A percentile compares a stretch with the other conserved stretches of the same genome.
Conservation (phyloP, 768 basidiomycete species). For the Pisolithus marmoratus region DNA sequence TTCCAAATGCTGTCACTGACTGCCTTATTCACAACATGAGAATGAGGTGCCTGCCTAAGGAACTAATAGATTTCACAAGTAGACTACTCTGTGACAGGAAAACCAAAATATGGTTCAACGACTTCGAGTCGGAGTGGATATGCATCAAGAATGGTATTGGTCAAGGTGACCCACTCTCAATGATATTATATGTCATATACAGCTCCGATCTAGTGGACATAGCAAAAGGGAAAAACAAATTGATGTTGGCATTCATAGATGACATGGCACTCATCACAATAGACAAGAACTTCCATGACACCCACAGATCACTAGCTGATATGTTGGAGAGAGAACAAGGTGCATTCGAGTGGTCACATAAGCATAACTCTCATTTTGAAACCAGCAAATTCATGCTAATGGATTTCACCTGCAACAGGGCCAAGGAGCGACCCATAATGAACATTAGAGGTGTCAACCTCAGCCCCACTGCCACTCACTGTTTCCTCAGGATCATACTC, state of each 20-base stretch:
- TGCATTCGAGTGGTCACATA: background rate
- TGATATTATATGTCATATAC: background rate
- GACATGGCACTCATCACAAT: background rate
- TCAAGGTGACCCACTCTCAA: background rate
- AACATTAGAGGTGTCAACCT: background rate
- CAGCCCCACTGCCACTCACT: background rate
- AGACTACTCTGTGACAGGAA: background rate
- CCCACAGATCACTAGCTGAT: background rate
- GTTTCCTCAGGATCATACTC: constrained; percentile 1
- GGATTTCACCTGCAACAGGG: background rate
- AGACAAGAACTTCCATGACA: background rate
- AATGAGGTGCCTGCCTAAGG: background rate
- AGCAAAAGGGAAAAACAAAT: background rate
- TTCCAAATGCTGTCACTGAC: constrained; percentile 32
- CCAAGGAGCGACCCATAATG: background rate
- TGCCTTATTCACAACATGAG: constrained; percentile 28
- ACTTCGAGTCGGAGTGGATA: background rate
- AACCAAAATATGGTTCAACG: background rate
- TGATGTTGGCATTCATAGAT: background rate
- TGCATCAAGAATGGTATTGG: background rate
- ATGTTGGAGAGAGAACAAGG: background rate
- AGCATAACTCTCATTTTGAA: background rate
- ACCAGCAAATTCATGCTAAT: background rate
- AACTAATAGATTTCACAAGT: background rate
- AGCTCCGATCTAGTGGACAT: background rate